phyloP scores from a whole-genome alignment of 2,329 filamentous ascomycete genomes.

The Colletotrichum brevisporum region DNA sequence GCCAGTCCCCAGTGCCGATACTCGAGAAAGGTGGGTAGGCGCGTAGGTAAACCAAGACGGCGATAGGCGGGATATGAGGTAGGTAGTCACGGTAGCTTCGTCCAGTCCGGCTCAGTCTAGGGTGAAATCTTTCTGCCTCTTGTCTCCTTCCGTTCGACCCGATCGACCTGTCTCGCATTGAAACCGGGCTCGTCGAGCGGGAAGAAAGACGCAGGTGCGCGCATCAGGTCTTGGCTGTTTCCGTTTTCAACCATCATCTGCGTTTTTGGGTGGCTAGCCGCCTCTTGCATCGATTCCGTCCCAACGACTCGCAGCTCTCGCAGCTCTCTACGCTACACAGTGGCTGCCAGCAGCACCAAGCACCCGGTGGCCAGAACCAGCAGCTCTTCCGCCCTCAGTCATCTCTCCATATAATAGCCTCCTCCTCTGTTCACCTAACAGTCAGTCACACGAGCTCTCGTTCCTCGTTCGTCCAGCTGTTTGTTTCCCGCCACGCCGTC shows the following conservation, averaged over 20 bases:
- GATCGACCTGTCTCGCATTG: slow-evolving; percentile 36
- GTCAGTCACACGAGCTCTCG: slow-evolving; percentile 8
- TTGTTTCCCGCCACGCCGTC: slow-evolving; percentile 10
- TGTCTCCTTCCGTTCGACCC: slow-evolving; percentile 36
- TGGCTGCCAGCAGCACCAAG: slow-evolving; percentile 14
- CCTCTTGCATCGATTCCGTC: slow-evolving; percentile 30
- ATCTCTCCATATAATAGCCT: slow-evolving; percentile 30
- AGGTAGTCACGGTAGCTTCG: not conserved
- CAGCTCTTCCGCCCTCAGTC: not conserved
- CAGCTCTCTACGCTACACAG: slow-evolving; percentile 14
- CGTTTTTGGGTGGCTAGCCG: slow-evolving; percentile 28
- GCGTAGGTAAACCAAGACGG: not conserved
- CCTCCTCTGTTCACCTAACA: slow-evolving; percentile 17
- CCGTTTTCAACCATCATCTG: slow-evolving; percentile 38
- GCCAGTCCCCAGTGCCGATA: not conserved
- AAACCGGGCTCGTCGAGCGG: slow-evolving; percentile 35
- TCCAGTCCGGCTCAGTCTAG: slow-evolving; percentile 24
- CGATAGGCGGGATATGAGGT: slow-evolving; percentile 1
- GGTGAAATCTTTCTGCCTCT: slow-evolving; percentile 30
- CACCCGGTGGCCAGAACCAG: not conserved
- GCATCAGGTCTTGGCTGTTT: slow-evolving; percentile 35
- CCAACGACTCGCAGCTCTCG: slow-evolving; percentile 27
- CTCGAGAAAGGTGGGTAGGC: too few relatives aligned
- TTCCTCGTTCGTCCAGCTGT: slow-evolving; percentile 18
- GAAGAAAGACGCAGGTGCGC: slow-evolving; percentile 29